Evolutionary conservation across 2,329 filamentous ascomycete genomes (phyloP), one percentile per base, ranked within the genome.

Genomic region (Diplodia seriata): DNA sequence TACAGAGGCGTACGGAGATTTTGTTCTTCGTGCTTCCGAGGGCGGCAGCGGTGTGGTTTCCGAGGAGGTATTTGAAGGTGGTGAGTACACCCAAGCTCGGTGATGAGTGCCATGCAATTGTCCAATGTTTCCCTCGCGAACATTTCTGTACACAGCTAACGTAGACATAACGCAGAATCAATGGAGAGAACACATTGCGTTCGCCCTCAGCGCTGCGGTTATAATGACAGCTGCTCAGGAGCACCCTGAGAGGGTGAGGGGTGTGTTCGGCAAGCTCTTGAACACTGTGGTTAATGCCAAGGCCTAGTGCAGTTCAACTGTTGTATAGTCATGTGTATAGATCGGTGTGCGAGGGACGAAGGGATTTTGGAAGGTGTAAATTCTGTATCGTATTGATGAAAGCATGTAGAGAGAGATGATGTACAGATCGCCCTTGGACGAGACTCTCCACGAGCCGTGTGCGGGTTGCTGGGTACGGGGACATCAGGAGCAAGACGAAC

Each of bases 11-110:
- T 68, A 89, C 90, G 74, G 92, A 96, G 74, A 86, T 96, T 75
- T 87, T 90, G 9, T 83, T 95, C 49, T 96, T 96, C 76, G 92
- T 95, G 53, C 88, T 91, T 23, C 93, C 93, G 0, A 85, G 92
- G 70, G 93, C 92, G 15, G 82, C 92, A 70, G 91, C 90, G 9
- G 92, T 90, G 0, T 77, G 94, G 69, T 79, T 96, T 18, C 92
- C 93, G 7, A 82, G 92, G 69, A 83, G 86, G 50, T 96, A 95
- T 77, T 69, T 75, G 51, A 69, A 69, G 0, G 47, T 51, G 59
- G 59, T 63, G 59, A 63, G 71, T 73, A 51, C 26, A 74, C 14
- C 40, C 18, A n/a, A 43, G 9, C 12, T 8, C 31, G 54, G 47
- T 29, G 2, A 2, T 38, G 20, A 26, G 20, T 43, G 12, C 38